Evolutionary conservation across 305 asterid genomes (phyloP).

Genomic region (Withania somnifera): DNA sequence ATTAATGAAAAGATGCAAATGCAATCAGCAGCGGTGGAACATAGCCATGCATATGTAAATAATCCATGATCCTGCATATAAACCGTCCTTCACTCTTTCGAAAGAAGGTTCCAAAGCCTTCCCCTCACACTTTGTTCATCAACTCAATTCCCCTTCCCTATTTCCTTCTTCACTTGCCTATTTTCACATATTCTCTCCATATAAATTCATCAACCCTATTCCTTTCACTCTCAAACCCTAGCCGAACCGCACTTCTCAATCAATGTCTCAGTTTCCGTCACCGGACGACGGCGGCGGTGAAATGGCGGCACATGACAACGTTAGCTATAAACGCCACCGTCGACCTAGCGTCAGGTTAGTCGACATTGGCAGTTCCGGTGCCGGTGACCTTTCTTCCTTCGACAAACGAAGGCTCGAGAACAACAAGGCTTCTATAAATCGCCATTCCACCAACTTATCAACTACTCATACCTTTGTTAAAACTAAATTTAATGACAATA

Average conservation of each 20-base stretch:
- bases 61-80: too few species aligned
- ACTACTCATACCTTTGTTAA: slow-evolving; percentile 17
- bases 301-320: slow-evolving; percentile 12
- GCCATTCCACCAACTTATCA: slow-evolving; percentile 4
- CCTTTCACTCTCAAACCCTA: background rate
- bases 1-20: too few species aligned
- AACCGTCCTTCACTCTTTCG: too few species aligned
- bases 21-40: too few species aligned
- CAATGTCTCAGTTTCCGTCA: background rate
- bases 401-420: slow-evolving; percentile 12
- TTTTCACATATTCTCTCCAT: background rate
- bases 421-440: slow-evolving; percentile 11
- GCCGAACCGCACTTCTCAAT: background rate
- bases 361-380: slow-evolving; percentile 5
- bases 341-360: slow-evolving; percentile 56
- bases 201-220: background rate
- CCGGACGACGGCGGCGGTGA: slow-evolving; percentile 10
- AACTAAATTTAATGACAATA: slow-evolving; percentile 7
- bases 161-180: background rate
- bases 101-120: too few species aligned
- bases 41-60: too few species aligned
- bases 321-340: slow-evolving; percentile 42
- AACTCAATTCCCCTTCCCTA: background rate
- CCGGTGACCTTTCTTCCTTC: slow-evolving; percentile 10
- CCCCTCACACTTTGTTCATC: too few species aligned